Conservation (phyloP, 2,329 filamentous ascomycete genomes). For the Apiospora marii region DNA sequence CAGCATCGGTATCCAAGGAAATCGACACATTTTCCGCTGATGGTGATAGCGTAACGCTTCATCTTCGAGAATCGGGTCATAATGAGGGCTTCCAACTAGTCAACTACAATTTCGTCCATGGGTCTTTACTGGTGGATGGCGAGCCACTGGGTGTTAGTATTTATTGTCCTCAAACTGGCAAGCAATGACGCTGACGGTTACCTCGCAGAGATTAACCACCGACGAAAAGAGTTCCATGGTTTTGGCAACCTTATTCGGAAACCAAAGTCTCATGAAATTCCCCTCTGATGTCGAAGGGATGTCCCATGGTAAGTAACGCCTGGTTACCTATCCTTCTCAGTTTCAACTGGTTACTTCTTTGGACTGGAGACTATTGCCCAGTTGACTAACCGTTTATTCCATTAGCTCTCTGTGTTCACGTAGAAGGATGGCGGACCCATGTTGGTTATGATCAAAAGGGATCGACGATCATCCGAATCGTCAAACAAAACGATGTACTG, state of each 20-base stretch:
- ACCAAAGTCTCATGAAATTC: slow-evolving; percentile 57
- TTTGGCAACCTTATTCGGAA: slow-evolving; percentile 61
- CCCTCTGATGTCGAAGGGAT: slow-evolving; percentile 62
- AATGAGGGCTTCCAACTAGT: slow-evolving; percentile 35
- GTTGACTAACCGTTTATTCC: slow-evolving; percentile 30
- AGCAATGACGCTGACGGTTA: slow-evolving; percentile 36
- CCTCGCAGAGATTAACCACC: slow-evolving; percentile 50
- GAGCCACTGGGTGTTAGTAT: slow-evolving; percentile 49
- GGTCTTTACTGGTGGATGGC: slow-evolving; percentile 50
- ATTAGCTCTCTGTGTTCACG: slow-evolving; percentile 37
- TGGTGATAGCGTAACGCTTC: slow-evolving; percentile 30
- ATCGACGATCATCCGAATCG: slow-evolving; percentile 53
- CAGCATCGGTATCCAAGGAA: slow-evolving; percentile 40
- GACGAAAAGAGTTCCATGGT: slow-evolving; percentile 34
- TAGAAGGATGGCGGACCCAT: slow-evolving; percentile 56
- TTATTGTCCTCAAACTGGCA: background rate
- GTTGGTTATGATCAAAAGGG: slow-evolving; percentile 55
- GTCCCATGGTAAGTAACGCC: slow-evolving; percentile 50
- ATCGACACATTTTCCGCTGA: slow-evolving; percentile 28
- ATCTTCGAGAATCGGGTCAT: background rate
- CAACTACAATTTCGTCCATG: slow-evolving; percentile 45
- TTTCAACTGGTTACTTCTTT: background rate
- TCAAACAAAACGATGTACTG: slow-evolving; percentile 34
- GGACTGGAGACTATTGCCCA: background rate
- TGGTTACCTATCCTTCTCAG: too few species aligned